Evolutionary conservation across 371 early-diverging fungal genomes (phyloP), one percentile per base, ranked within the genome.

Genomic region (Mortierella sp.): DNA sequence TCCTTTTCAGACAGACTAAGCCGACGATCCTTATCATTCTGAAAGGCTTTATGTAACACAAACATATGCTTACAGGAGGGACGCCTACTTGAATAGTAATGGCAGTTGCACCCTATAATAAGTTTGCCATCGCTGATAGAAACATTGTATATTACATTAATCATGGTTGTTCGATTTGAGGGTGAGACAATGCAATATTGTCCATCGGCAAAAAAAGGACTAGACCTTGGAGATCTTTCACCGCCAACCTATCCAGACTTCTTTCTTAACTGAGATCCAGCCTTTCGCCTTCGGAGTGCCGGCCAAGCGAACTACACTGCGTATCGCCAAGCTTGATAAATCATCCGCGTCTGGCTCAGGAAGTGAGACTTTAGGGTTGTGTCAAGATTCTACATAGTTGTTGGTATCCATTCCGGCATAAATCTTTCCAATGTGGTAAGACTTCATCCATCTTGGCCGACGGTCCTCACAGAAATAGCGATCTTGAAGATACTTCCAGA

Each of bases 391-490:
- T 17, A 71, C 64, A 22, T 35, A 67, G 61, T 63, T 76, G 55
- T 70, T 76, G 28, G 76, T 70, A 34, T 75, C 66, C 63, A 69
- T 69, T 7, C 61, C 62, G 4, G 68, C 70, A 28, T 56, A 65
- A 32, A 37, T 28, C 42, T 29, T 29, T 1, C 40, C 56, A 13
- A 34, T 17, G 0, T 57, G 22, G n/a, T 65, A 65, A 1, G 55
- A 5, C 15, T 35, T 49, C 64, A 64, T 53, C 64, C 64, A 64
- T 26, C 22, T 15, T 6, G 2, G 3, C 12, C 2, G 7, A 3
- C 40, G 51, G 5, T 49, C 51, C 19, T 31, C 54, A 23, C 7
- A 0, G 7, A 51, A 7, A 17, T 51, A 51, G 13, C 53, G 53
- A 0, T 51, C 26, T 9, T 51, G 26, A 17, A 26, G 1, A 51